Base-by-base conservation (phyloP, 495 filamentous ascomycete genomes). In the Tuber melanosporum region DNA sequence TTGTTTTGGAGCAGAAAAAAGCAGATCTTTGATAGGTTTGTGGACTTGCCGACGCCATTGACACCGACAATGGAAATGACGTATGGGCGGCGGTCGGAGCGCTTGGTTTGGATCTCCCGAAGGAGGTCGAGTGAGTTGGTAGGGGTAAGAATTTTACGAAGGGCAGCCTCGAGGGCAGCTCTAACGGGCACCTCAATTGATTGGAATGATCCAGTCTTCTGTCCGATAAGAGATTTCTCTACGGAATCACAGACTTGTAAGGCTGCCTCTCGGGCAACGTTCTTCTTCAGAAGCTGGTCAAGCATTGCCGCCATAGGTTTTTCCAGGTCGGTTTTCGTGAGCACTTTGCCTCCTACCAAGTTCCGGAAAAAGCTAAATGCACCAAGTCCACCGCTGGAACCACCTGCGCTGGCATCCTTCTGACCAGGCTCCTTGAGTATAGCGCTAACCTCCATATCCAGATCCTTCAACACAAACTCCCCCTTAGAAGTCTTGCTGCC, bases 11-110 rank as follows among this genome's bases (percentile, higher is more conserved):
- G 87, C 17, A 99, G 88, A 86, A 98, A 98, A 86, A 94, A 98
- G 84, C 93, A 95, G 77, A 99, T 95, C 85, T 99, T 99, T 83
- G 92, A 93, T 26, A 99, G 86, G 79, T 97, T 98, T 32, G 95
- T 99, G 12, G 93, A 97, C 85, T 99, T 99, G 83, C 95, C 95
- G 71, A 99, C 95, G 41, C 95, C 95, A 82, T 99, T 99, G 81
- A 99, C 95, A 73, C 95, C 95, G 46, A 99, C 96, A 74, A 99
- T 97, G 45, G 93, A 96, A 81, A 99, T 96, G 76, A 98, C 95
- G 80, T 98, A 99, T 49, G 95, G 95, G 73, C 87, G 87, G 75
- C 87, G 84, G 1, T 83, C 82, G 12, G 90, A 85, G 12, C 92
- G 91, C 42, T 89, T 86, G 7, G 91, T 92, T 80, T 95, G 90